These are phyloP conservation scores for Verticillium dahliae DNA, from an alignment of 2,329 filamentous ascomycete genomes.

Conservation along the genomic window DNA sequence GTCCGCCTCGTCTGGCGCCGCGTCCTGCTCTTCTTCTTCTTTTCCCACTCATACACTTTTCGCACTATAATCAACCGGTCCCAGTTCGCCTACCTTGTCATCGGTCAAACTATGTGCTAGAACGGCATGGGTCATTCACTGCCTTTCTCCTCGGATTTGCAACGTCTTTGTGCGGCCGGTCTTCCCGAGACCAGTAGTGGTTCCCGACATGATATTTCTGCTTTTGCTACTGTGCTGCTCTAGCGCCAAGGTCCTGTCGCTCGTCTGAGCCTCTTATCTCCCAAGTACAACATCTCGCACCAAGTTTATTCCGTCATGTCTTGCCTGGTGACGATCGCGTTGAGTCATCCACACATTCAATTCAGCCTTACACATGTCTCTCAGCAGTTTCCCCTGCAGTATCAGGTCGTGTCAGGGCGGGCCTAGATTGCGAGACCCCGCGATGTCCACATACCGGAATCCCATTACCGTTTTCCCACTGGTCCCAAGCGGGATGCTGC, in stretches of 20 bases:
- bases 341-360: not conserved
- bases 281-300: not conserved
- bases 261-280: constrained; percentile 9
- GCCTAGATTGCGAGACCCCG: not conserved
- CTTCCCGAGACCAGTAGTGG: not conserved
- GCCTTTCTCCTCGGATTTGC: not conserved
- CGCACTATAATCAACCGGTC: constrained; percentile 57
- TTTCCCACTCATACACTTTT: constrained; percentile 35
- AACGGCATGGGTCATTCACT: constrained; percentile 25
- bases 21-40: constrained; percentile 12
- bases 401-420: not conserved
- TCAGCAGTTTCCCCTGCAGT: not conserved
- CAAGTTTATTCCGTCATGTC: not conserved
- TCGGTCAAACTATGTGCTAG: constrained; percentile 58
- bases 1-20: constrained; percentile 1
- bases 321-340: not conserved
- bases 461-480: not conserved
- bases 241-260: constrained; percentile 1
- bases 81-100: constrained; percentile 40
- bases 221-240: constrained; percentile 13
- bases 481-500: not conserved
- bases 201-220: not conserved
- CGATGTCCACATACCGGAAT: not conserved
- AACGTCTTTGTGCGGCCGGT: constrained; percentile 6
- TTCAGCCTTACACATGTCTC: not conserved